A percentile compares a stretch with the other conserved stretches of the same genome.
Conservation (phyloP, 1,139 yeast species). For the Saccharomyces hybrid region DNA sequence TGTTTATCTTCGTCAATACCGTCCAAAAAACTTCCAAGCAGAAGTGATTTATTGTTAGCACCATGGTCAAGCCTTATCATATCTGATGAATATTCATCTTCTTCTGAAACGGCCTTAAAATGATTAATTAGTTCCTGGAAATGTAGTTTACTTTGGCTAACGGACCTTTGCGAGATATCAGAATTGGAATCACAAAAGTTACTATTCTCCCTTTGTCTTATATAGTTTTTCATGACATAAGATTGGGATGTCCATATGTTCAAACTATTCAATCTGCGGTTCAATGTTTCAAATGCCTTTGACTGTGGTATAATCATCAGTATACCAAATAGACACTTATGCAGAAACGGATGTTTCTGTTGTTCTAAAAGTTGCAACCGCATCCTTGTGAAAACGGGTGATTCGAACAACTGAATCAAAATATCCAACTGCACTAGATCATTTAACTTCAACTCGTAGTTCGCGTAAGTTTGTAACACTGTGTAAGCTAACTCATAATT, state of each 20-base stretch:
- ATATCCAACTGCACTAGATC: slow-evolving; percentile 72
- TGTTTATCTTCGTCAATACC: slow-evolving; percentile 1
- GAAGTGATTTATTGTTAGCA: neutral
- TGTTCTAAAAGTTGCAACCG: slow-evolving; percentile 86
- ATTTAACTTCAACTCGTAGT: slow-evolving; percentile 58
- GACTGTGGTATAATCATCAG: slow-evolving; percentile 95
- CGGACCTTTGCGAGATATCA: slow-evolving; percentile 16
- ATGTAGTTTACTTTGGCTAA: slow-evolving; percentile 19
- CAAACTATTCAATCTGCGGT: slow-evolving; percentile 54
- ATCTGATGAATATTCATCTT: slow-evolving; percentile 7
- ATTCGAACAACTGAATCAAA: slow-evolving; percentile 69
- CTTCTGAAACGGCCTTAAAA: slow-evolving; percentile 21
- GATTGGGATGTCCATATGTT: slow-evolving; percentile 24
- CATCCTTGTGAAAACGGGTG: slow-evolving; percentile 84
- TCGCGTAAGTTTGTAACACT: slow-evolving; percentile 67
- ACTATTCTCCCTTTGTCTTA: slow-evolving; percentile 5
- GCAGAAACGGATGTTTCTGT: slow-evolving; percentile 69
- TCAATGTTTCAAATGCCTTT: slow-evolving; percentile 75
- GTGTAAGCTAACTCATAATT: slow-evolving; percentile 83
- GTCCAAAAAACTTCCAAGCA: neutral
- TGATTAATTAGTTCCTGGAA: slow-evolving; percentile 24
- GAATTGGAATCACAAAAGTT: slow-evolving; percentile 10
- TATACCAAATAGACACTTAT: slow-evolving; percentile 84
- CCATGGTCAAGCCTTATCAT: slow-evolving; percentile 1
- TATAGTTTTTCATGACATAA: slow-evolving; percentile 7